Conservation (phyloP, 306 rosid genomes). For the Cucumis hystrix region DNA sequence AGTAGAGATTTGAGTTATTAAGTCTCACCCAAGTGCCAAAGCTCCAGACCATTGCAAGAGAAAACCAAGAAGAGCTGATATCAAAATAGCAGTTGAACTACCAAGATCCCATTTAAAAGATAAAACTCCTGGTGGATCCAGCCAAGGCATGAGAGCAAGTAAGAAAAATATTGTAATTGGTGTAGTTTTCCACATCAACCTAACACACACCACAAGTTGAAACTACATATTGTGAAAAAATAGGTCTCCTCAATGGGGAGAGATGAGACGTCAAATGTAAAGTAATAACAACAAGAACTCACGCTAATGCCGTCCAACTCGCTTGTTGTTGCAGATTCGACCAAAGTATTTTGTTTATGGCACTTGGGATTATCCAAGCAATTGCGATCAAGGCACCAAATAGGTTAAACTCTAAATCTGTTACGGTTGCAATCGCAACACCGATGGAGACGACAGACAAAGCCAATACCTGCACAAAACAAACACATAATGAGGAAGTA, state of each 20-base stretch:
- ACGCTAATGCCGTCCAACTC: constrained; percentile 94
- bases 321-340: constrained; percentile 71
- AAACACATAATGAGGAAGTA: background rate
- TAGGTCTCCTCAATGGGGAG: too few species aligned
- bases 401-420: constrained; percentile 81
- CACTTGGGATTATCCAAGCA: constrained; percentile 83
- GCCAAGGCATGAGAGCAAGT: constrained; percentile 85
- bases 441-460: constrained; percentile 57
- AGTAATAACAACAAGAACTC: constrained; percentile 11
- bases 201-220: constrained; percentile 14
- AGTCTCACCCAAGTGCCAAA: constrained; percentile 81
- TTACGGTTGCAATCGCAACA: constrained; percentile 78
- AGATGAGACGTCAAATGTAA: too few species aligned
- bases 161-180: constrained; percentile 73
- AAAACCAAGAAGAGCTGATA: constrained; percentile 83
- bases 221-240: background rate
- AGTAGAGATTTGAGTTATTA: too few species aligned
- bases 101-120: constrained; percentile 63
- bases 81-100: constrained; percentile 40
- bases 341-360: constrained; percentile 78
- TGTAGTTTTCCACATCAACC: constrained; percentile 94
- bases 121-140: constrained; percentile 90
- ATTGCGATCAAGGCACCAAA: constrained; percentile 59
- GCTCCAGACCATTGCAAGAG: constrained; percentile 99
- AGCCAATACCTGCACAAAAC: constrained; percentile 52